Conservation (phyloP, 2,329 filamentous ascomycete species). For the Onygenales sp. region DNA sequence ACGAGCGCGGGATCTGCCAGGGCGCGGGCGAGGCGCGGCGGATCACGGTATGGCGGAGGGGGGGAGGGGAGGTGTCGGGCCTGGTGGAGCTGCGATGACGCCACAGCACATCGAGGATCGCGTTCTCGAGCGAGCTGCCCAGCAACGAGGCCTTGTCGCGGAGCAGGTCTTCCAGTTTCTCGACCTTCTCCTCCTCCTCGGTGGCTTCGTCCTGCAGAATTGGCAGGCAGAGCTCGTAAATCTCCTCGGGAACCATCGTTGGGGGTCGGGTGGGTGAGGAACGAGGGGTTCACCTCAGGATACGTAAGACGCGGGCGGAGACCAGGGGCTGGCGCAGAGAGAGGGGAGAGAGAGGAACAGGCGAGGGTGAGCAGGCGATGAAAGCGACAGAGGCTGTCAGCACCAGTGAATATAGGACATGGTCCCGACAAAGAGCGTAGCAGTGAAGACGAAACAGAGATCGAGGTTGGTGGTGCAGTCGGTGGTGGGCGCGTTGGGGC, state of each 20-base stretch:
- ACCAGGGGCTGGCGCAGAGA: neutral
- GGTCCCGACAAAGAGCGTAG: neutral
- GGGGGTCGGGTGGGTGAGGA: slow-evolving; percentile 7
- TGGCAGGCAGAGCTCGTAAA: slow-evolving; percentile 84
- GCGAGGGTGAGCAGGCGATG: neutral
- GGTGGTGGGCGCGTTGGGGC: neutral
- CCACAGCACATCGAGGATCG: slow-evolving; percentile 85
- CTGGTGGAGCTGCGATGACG: slow-evolving; percentile 33
- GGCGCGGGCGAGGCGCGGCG: slow-evolving; percentile 86
- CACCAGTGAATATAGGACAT: slow-evolving; percentile 4
- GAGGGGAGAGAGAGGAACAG: neutral
- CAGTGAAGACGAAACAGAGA: neutral
- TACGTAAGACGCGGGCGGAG: neutral
- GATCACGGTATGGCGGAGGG: slow-evolving; percentile 79
- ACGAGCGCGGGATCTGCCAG: slow-evolving; percentile 68
- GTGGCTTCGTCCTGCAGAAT: slow-evolving; percentile 72
- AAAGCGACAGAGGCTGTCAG: neutral
- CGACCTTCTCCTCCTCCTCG: slow-evolving; percentile 92
- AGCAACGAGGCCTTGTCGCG: slow-evolving; percentile 66
- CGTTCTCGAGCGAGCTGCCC: slow-evolving; percentile 75
- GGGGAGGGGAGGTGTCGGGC: slow-evolving; percentile 65
- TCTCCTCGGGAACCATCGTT: slow-evolving; percentile 82
- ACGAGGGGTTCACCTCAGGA: neutral
- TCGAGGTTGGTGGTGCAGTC: neutral
- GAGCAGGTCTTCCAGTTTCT: slow-evolving; percentile 78